Base-by-base conservation (phyloP, 2,329 filamentous ascomycete genomes). In the Aspergillus quadrilineatus region DNA sequence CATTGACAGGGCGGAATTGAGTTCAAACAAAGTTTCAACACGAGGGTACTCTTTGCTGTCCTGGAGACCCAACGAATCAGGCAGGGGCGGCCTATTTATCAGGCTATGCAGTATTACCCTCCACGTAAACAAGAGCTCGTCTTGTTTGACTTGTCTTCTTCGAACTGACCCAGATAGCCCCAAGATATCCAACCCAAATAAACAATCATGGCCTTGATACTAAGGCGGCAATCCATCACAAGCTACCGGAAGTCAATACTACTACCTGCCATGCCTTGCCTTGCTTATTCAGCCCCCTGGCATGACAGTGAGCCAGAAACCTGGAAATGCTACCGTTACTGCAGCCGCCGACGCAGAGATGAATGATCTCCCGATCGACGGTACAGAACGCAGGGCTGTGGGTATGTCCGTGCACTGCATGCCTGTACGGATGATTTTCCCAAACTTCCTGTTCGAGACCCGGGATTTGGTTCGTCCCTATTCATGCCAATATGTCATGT, bases 221-320 rank as follows among this genome's bases (percentile, higher is more conserved):
- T 22, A 22, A 22, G 22, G 22, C 30, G 30, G 34, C 10, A 37
- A 37, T 12, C 34, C 10, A 14, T 37, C 34, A 37, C 34, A 4
- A 37, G 34, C 7, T 34, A 34, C 10, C 10, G 32, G 32, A 7
- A 34, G 32, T 34, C 32, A 34, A 34, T 34, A 26, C 32, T n/a
- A 14, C 17, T 22, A 10, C 47, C 17, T 22, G 17, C 41, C 44
- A 46, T 44, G n/a, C 22, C 9, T 37, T 15, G 43, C n/a, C 37
- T 15, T 6, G 14, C 5, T 17, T 14, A 17, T 15, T 5, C 4
- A 41, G 6, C 9, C 43, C 43, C 43, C 43, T 45, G 28, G 22
- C 49, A 52, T 52, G n/a, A 12, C 39, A 34, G 26, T 39, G 26
- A 43, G 39, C 39, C 42, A 14, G 39, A 46, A 53, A 47, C 51